phyloP scores from a whole-genome alignment of 768 basidiomycete species.

The Amanita thiersii region DNA sequence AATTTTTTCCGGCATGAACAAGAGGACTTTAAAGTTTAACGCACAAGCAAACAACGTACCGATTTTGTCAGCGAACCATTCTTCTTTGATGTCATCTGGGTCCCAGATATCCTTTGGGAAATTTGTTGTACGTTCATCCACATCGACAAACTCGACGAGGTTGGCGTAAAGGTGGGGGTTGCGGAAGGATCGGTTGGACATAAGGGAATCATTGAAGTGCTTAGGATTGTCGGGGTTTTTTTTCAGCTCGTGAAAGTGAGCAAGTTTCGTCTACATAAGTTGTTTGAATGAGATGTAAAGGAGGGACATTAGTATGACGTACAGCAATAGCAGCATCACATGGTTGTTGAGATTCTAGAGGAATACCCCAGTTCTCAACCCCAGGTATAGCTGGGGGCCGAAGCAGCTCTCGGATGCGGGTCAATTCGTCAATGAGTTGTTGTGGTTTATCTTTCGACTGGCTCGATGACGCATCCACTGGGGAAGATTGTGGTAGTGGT shows the following conservation, averaged over 20 bases:
- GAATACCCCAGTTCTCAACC: constrained; percentile 72
- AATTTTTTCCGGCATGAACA: constrained; percentile 6
- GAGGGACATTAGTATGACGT: constrained; percentile 9
- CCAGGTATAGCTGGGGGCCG: constrained; percentile 59
- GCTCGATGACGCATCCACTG: constrained; percentile 12
- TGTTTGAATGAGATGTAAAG: neutral
- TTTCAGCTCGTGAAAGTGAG: constrained; percentile 72
- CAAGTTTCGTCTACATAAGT: constrained; percentile 60
- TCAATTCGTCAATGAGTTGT: constrained; percentile 37
- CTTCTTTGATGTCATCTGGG: constrained; percentile 49
- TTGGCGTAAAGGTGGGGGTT: constrained; percentile 96
- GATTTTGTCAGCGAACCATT: constrained; percentile 74
- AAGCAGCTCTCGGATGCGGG: constrained; percentile 46
- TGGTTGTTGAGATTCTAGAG: constrained; percentile 40
- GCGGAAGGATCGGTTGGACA: constrained; percentile 87
- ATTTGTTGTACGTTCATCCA: constrained; percentile 82
- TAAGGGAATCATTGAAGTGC: constrained; percentile 94
- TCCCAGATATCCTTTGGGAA: constrained; percentile 74
- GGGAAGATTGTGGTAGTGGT: no score
- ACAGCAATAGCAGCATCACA: constrained; percentile 63
- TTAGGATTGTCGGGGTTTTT: constrained; percentile 51
- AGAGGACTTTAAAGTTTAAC: neutral
- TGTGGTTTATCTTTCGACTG: constrained; percentile 12
- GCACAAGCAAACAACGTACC: constrained; percentile 39
- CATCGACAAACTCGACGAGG: constrained; percentile 89